Base-by-base conservation (phyloP, 2,329 filamentous ascomycete species). In the Calonectria pteridis region DNA sequence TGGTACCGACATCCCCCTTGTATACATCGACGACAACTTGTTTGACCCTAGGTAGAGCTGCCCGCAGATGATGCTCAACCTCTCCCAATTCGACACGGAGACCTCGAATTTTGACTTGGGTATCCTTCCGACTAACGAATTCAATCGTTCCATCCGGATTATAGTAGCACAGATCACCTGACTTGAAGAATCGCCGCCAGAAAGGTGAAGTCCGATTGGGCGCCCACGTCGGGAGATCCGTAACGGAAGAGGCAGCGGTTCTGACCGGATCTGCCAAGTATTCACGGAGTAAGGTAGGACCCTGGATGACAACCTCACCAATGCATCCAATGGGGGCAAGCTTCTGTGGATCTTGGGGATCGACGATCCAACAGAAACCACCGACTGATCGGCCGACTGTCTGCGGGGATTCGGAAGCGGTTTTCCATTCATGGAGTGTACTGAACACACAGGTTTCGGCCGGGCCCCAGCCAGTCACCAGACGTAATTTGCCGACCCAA, bases 31-130 rank as follows among this genome's bases (percentile, higher is more conserved):
- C 69, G 7, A 53, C 51, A 33, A 74, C 51, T 9, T 63, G 35
- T 0, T 50, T 40, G 0, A 53, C n/a, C 1, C 33, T 46, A 14
- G 51, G 58, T 0, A 69, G 23, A 1, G 23, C 31, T 7, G 43
- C 50, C n/a, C 50, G 69, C 7, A 78, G 51, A 6, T 75, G 70
- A 11, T 75, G 43, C 53, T 77, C 77, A 6, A 72, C 63, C 18
- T 78, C 77, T 0, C 67, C 75, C 0, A 88, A 82, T 79, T 88
- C 91, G 69, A 89, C 83, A 63, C 89, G 79, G 58, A 86, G 90
- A 50, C 91, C 91, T 23, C 86, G 84, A 13, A 91, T 81, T 76
- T 92, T 92, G 50, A 91, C 85, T 78, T 91, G 89, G 0, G 83
- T 84, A 75, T 91, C 90, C 74, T 88, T 89, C 33, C 90, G 83